Conservation (phyloP, 148 eudicot genomes). For the Vaccinium corymbosum region DNA sequence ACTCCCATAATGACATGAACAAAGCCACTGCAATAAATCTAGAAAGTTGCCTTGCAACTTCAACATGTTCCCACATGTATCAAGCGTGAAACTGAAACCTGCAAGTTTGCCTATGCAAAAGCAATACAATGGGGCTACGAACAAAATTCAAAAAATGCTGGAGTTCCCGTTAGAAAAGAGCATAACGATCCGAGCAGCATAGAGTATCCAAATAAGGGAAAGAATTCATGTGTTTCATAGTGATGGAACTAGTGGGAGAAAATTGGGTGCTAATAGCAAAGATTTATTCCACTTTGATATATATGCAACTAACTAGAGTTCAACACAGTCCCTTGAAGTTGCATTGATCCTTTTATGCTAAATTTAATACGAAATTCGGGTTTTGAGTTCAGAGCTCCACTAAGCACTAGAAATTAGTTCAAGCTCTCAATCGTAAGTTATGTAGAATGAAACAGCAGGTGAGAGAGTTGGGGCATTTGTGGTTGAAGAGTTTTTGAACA, state of each 20-base stretch:
- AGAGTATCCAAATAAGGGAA: background rate
- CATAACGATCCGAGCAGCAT: background rate
- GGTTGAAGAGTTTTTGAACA: background rate
- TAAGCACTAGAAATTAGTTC: conserved; percentile 4
- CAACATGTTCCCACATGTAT: background rate
- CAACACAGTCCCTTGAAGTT: background rate
- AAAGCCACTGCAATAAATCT: background rate
- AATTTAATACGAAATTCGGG: background rate
- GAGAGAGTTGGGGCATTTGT: background rate
- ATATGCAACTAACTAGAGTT: background rate
- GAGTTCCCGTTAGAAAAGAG: background rate
- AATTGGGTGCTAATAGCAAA: background rate
- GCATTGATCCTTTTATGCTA: background rate
- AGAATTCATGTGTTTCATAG: background rate
- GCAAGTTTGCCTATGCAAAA: background rate
- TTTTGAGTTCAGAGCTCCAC: background rate
- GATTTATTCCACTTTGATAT: background rate
- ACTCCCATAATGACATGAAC: background rate
- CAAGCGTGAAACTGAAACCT: background rate
- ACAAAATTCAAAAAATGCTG: background rate
- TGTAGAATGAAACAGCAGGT: background rate
- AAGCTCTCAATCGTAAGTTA: background rate
- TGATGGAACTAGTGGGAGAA: background rate
- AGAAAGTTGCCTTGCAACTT: background rate
- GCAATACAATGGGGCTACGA: background rate